A percentile compares a stretch with the other conserved stretches of the same genome.
These are phyloP conservation scores for Acanthamoeba healyi DNA, from an alignment of 208 protist genomes.

Conservation along the genomic window DNA sequence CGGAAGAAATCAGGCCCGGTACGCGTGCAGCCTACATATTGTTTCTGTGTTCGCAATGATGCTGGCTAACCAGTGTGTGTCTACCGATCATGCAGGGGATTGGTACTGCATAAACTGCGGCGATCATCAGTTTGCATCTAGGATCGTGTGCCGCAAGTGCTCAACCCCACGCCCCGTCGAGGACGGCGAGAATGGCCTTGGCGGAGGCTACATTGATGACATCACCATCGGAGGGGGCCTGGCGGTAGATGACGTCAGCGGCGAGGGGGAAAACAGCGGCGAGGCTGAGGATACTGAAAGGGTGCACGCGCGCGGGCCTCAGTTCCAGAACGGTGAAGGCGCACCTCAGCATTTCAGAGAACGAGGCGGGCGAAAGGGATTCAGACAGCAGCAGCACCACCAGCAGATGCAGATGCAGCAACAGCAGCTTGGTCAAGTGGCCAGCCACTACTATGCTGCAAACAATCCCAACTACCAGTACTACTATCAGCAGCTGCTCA, in stretches of 20 bases:
- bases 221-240: not conserved
- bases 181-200: slow-evolving; percentile 11
- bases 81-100: slow-evolving; percentile 5
- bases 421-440: not conserved
- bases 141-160: slow-evolving; percentile 64
- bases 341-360: not conserved
- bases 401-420: not conserved
- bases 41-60: too few species aligned
- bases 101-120: slow-evolving; percentile 68
- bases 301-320: not conserved
- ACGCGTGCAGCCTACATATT: not conserved
- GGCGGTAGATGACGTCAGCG: not conserved
- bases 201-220: not conserved
- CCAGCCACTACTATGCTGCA: not conserved
- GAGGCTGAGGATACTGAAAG: not conserved
- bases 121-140: slow-evolving; percentile 56
- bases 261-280: not conserved
- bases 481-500: slow-evolving; percentile 59
- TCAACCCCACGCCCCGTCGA: slow-evolving; percentile 21
- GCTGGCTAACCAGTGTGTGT: too few species aligned
- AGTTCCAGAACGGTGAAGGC: not conserved
- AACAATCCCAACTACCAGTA: slow-evolving; percentile 15
- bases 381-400: slow-evolving; percentile 38
- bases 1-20: slow-evolving; percentile 57
- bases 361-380: not conserved